Percentiles rank a stretch among this genome's conserved stretches.
These are phyloP conservation scores for Incumbomyces delicatus DNA, from an alignment of 2,329 filamentous ascomycete genomes.

Conservation along the genomic window DNA sequence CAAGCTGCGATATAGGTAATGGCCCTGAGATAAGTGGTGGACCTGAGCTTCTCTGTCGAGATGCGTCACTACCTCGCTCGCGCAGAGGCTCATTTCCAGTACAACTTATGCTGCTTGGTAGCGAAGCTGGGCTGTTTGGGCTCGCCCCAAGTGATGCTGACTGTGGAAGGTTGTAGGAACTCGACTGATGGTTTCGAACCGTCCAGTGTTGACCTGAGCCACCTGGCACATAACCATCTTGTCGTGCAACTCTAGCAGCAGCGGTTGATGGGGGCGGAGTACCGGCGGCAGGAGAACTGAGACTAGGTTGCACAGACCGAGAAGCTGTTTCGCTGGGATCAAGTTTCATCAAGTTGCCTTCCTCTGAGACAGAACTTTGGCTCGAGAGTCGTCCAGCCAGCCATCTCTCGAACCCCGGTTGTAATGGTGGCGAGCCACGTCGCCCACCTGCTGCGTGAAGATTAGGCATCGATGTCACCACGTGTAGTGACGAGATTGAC, in stretches of 20 bases:
- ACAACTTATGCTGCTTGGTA: not conserved
- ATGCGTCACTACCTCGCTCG: not conserved
- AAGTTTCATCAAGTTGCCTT: constrained; percentile 13
- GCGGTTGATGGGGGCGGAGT: constrained; percentile 11
- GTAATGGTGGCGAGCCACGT: not conserved
- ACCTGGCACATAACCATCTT: not conserved
- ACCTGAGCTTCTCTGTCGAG: not conserved
- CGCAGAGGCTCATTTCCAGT: not conserved
- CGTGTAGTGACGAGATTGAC: not conserved
- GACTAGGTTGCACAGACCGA: constrained; percentile 13
- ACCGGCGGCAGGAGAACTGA: constrained; percentile 9
- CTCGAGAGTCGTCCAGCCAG: constrained; percentile 8
- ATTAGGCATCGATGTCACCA: not conserved
- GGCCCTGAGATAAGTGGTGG: not conserved
- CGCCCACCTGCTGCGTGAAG: not conserved
- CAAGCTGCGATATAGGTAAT: constrained; percentile 1
- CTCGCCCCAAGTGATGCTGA: not conserved
- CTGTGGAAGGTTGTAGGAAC: not conserved
- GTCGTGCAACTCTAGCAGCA: not conserved
- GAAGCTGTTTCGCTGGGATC: constrained; percentile 14
- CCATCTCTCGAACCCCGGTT: not conserved
- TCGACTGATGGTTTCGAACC: too few relatives aligned
- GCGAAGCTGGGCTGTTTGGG: not conserved
- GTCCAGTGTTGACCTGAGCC: too few relatives aligned
- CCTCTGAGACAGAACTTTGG: constrained; percentile 19